A percentile compares a stretch with the other conserved stretches of the same genome.
Evolutionary conservation across 129 eudicot genomes (phyloP).

Genomic region (Chrysanthemum seticuspe): DNA sequence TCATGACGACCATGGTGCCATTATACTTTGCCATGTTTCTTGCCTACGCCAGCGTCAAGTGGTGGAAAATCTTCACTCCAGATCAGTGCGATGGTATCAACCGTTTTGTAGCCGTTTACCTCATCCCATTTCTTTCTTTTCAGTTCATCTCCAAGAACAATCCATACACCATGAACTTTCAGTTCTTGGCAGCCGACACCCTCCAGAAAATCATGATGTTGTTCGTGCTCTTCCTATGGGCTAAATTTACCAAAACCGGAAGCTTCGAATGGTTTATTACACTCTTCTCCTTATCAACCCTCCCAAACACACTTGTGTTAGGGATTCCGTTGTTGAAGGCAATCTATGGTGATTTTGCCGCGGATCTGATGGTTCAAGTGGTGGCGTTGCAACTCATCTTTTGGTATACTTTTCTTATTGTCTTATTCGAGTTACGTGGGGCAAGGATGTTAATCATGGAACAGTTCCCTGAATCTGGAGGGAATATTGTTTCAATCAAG

Average conservation of each 20-base stretch:
- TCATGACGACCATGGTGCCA: slow-evolving; percentile 48
- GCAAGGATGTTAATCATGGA: slow-evolving; percentile 49
- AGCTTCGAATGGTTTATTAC: slow-evolving; percentile 55
- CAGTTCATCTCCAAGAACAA: slow-evolving; percentile 54
- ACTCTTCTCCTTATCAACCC: slow-evolving; percentile 52
- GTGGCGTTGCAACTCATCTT: slow-evolving; percentile 58
- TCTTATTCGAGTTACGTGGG: slow-evolving; percentile 53
- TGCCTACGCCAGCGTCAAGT: slow-evolving; percentile 50
- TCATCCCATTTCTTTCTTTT: slow-evolving; percentile 55
- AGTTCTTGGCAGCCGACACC: slow-evolving; percentile 56
- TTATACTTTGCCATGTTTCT: slow-evolving; percentile 57
- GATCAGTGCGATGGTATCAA: slow-evolving; percentile 65
- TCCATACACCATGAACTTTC: slow-evolving; percentile 55
- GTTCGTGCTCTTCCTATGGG: slow-evolving; percentile 27
- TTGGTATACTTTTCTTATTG: slow-evolving; percentile 60
- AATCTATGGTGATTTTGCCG: slow-evolving; percentile 51
- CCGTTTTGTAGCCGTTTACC: slow-evolving; percentile 57
- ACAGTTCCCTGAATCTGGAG: slow-evolving; percentile 51
- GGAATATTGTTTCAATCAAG: slow-evolving; percentile 33
- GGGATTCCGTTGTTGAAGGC: slow-evolving; percentile 51
- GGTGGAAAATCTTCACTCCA: slow-evolving; percentile 58
- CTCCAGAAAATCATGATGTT: slow-evolving; percentile 52
- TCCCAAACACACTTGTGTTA: slow-evolving; percentile 64
- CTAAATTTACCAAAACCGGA: slow-evolving; percentile 31
- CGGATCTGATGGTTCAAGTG: slow-evolving; percentile 49